Base-by-base conservation (phyloP, 306 rosid species). In the Cucumis hystrix region DNA sequence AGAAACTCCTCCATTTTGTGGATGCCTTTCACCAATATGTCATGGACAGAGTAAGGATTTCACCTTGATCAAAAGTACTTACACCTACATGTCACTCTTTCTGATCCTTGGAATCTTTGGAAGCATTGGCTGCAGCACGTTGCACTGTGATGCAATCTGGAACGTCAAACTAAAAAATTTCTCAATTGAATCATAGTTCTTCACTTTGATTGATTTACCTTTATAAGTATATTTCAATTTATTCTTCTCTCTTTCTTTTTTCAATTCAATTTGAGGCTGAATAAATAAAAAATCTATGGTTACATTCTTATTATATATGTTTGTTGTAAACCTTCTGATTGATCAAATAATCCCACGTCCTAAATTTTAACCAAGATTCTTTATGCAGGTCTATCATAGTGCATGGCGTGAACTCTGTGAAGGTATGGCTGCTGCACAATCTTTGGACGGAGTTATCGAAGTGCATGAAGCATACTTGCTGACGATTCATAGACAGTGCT, bases 1-100 rank as follows among this genome's bases (percentile, higher is more conserved):
- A 95, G 86, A 95, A 95, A 87, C 97, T 95, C 63, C 98, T 95
- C 80, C 97, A 95, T 86, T 90, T 95, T 82, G 98, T 95, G 79
- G 98, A 95, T 85, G 98, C 98, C 62, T 95, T 95, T 89, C 97
- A 92, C 83, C 97, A 90, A 85, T 95, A 92, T 82, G 98, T 95
- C 83, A 95, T 95, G 98, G 98, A 95, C 78, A 89, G 96, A 79
- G 98, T 95, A 86, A 78, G 89, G 41, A 7, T 58, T 79, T 65
- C 56, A 10, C 13, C 17, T 25, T 60, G 58, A 25, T 35, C 3
- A 39, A 23, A 71, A 70, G 33, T 28, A 28, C 58, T 28, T 51
- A 1, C 61, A 28, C 58, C 16, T 72, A 1, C 61, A 49, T 16
- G 61, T 3, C 16, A 47, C 76, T 23, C 75, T 45, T 70, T 45